Evolutionary conservation across 179 eudicot species (phyloP), one percentile per base, ranked within the genome.

Genomic region (Silene noctiflora): DNA sequence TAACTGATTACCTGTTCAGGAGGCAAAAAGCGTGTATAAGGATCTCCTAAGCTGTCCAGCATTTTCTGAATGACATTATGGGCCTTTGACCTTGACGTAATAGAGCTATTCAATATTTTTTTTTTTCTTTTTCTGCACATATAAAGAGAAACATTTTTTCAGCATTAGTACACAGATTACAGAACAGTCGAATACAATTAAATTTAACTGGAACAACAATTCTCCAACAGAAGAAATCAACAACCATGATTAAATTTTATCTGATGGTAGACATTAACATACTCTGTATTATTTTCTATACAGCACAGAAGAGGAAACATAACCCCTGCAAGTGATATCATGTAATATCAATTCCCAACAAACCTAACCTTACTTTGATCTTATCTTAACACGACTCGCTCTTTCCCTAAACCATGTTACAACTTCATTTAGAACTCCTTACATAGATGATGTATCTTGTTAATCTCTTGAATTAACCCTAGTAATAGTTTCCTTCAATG

Each of bases 41-140:
- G 96, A 86, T 94, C 98, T 65, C 90, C 95, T 81, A 94, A 83
- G 86, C 95, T 88, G 42, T 89, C 86, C 78, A 94, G 79, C 97
- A 94, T 94, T 74, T 86, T 82, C 68, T 84, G 81, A 39, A 94
- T 89, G 59, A 88, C 80, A 76, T 88, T 91, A 81, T 94, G 98
- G 75, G 98, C 98, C 83, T 88, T 94, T 67, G 91, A 80, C 80
- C 95, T 89, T 17, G 87, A 84, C 83, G 82, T 86, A 67, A 94
- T 86, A 58, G 97, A 83, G 74, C 79, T 80, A 68, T 87, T 85
- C 79, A 88, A 76, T 14, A 92, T 80, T 77, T 91, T 91, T 75
- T 75, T 87, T 87, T 83, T 92, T 94, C 91, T 89, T 91, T 78
- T 67, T 84, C 98, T 94, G 83, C 65, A 79, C 72, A 24, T 27